A percentile compares a stretch with the other conserved stretches of the same genome.
phyloP scores from a whole-genome alignment of 2,329 filamentous ascomycete species.

The Hymenoscyphus linearis region DNA sequence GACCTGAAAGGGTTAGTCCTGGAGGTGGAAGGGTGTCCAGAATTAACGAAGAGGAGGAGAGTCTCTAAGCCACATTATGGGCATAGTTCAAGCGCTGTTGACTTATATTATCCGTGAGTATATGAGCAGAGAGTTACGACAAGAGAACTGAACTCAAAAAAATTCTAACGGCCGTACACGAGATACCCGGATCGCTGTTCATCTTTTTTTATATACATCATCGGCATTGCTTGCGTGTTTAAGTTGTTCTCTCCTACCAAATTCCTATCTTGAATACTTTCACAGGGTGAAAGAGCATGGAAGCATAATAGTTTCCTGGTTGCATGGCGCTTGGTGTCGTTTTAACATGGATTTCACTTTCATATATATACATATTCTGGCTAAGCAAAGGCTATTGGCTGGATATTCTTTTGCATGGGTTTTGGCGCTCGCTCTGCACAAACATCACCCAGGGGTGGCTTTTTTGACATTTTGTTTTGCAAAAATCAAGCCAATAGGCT shows the following conservation, averaged over 20 bases:
- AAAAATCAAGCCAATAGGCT: neutral
- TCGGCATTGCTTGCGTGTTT: slow-evolving; percentile 24
- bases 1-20: slow-evolving; percentile 27
- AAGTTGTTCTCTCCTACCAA: slow-evolving; percentile 10
- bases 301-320: slow-evolving; percentile 8
- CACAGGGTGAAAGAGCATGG: slow-evolving; percentile 6
- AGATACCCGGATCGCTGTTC: slow-evolving; percentile 26
- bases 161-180: slow-evolving; percentile 22
- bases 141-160: slow-evolving; percentile 12
- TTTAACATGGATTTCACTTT: neutral
- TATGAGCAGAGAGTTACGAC: slow-evolving; percentile 5
- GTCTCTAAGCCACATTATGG: slow-evolving; percentile 13
- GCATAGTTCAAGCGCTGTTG: slow-evolving; percentile 4
- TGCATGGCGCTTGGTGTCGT: slow-evolving; percentile 17
- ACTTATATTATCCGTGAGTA: neutral
- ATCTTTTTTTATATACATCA: slow-evolving; percentile 2
- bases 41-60: slow-evolving; percentile 31
- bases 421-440: neutral
- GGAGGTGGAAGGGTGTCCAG: slow-evolving; percentile 23
- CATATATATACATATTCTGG: neutral
- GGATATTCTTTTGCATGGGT: neutral
- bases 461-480: neutral
- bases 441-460: neutral
- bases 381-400: neutral
- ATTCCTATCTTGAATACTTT: slow-evolving; percentile 10